Evolutionary conservation across 192 early-diverging fungal genomes (phyloP), one percentile per base, ranked within the genome.

Genomic region (Coemansia sp.): DNA sequence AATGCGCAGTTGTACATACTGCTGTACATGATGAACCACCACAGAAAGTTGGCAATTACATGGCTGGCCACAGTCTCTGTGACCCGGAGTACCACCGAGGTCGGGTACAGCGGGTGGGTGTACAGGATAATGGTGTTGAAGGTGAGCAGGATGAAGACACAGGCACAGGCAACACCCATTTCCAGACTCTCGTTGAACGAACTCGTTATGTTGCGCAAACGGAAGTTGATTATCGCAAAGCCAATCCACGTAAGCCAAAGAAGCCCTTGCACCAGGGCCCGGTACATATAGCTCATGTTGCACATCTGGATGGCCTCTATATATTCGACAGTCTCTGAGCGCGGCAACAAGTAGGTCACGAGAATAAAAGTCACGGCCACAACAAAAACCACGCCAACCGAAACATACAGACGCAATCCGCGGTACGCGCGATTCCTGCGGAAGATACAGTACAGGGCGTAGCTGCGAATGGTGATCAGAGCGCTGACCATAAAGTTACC

Each of bases 1-100:
- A 72, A 48, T 2, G 75, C 67, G 57, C 74, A 78, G 31, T 68
- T 74, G 41, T 67, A 72, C 34, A 82, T 68, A 45, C 75, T 58
- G 27, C 38, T 54, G 62, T 61, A 77, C 81, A 82, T 82, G 45
- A 82, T 82, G 33, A 70, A 82, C 81, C 81, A 82, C 71, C 75
- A 78, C 6, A 82, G 53, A 25, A 78, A 70, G 34, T 77, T 77
- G 37, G 68, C 55, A n/a, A 77, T 50, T 3, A 66, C 13, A 28
- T 78, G 71, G 41, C 68, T 74, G 4, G 57, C 2, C 40, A 82
- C 13, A 0, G 70, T 70, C 57, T 78, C 68, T 9, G 62, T 57
- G 2, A 74, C 63, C 1, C 81, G 67, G 0, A 70, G 54, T 2
- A 14, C 13, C 4, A 29, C 36, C 2, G 41, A 36, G 0, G 68